Percentiles rank a stretch among this genome's conserved stretches.
phyloP scores from a whole-genome alignment of 345 rosid species.

The Erucastrum elatum region DNA sequence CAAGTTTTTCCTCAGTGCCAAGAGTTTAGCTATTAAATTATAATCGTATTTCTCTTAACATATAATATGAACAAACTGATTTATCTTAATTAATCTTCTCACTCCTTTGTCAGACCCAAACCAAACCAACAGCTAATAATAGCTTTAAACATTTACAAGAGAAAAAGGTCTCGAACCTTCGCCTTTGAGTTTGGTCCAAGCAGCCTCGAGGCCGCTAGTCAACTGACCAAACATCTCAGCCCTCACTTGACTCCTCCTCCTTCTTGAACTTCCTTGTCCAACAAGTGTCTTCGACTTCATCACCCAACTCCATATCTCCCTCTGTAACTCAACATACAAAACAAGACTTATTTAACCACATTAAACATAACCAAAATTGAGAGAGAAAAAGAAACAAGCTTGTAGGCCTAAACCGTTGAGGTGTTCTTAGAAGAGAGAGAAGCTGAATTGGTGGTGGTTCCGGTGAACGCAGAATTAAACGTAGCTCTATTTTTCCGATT shows the following conservation, averaged over 20 bases:
- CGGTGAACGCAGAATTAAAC: conserved; percentile 47
- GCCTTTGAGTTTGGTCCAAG: conserved; percentile 98
- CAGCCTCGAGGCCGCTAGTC: conserved; percentile 85
- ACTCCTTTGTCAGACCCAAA: too few relatives aligned
- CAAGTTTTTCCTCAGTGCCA: too few relatives aligned
- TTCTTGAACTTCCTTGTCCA: conserved; percentile 44
- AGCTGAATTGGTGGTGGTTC: conserved; percentile 41
- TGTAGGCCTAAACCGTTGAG: conserved; percentile 49
- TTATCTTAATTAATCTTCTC: too few relatives aligned
- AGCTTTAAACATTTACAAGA: too few relatives aligned
- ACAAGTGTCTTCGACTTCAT: conserved; percentile 50
- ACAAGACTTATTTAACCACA: background rate
- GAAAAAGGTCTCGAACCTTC: too few relatives aligned
- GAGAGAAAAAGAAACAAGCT: background rate
- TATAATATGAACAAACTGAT: too few relatives aligned
- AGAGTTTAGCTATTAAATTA: too few relatives aligned
- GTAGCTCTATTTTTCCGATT: conserved; percentile 24
- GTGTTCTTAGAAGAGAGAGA: conserved; percentile 53
- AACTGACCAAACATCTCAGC: conserved; percentile 98
- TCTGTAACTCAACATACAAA: conserved; percentile 40
- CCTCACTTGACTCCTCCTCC: conserved; percentile 50
- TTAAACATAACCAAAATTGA: background rate
- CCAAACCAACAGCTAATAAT: too few relatives aligned
- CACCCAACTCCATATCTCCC: conserved; percentile 69
- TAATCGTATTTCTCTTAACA: too few relatives aligned